Conservation (phyloP, 163 green algal genomes). For the Scenedesmus sp. region DNA sequence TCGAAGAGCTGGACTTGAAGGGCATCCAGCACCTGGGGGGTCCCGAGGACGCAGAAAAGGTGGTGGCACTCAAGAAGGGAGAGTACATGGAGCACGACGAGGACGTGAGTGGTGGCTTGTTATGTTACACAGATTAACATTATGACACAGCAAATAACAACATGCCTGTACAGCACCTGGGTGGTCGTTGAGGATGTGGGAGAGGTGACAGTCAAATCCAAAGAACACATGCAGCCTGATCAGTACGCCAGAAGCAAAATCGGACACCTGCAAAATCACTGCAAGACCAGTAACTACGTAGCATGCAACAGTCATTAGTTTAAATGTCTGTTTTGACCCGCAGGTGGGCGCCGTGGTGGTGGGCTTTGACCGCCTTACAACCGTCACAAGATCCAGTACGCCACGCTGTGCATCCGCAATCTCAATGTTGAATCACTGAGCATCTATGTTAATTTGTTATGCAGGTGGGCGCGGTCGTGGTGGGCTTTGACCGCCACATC, state of each 20-base stretch:
- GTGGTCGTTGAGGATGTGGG: neutral
- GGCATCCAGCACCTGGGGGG: slow-evolving; percentile 94
- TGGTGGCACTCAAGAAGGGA: slow-evolving; percentile 88
- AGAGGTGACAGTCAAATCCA: neutral
- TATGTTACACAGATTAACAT: too few species aligned
- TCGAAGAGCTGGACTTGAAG: slow-evolving; percentile 97
- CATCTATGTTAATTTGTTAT: neutral
- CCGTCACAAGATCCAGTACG: neutral
- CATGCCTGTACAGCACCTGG: neutral
- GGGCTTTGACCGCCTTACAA: slow-evolving; percentile 88
- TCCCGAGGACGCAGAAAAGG: slow-evolving; percentile 88
- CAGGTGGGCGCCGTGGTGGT: slow-evolving; percentile 88
- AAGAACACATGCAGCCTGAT: neutral
- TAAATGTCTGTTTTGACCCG: neutral
- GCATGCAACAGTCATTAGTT: too few species aligned
- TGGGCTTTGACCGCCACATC: slow-evolving; percentile 98
- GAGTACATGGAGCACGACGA: slow-evolving; percentile 92
- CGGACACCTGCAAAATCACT: neutral
- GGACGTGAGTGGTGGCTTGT: slow-evolving; percentile 71
- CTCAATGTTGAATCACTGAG: neutral
- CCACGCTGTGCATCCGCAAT: neutral
- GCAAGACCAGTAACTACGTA: neutral
- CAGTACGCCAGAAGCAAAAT: neutral
- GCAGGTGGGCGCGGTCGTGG: slow-evolving; percentile 95
- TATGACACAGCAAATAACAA: neutral